Base-by-base conservation (phyloP, 495 filamentous ascomycete species). In the Daldinia decipiens region DNA sequence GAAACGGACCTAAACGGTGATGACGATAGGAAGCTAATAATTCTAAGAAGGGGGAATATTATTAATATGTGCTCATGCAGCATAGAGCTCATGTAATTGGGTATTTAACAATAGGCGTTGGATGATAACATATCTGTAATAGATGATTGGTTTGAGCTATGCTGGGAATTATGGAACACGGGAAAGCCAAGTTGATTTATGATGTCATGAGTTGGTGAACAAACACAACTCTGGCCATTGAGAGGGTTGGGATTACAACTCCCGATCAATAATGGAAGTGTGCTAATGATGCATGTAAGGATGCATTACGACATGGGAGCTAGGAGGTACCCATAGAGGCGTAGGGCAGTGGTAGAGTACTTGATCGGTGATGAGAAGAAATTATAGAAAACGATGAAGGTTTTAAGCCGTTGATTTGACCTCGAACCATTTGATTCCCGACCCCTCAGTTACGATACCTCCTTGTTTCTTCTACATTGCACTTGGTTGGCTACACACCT, bases 181-280 rank as follows among this genome's bases (percentile, higher is more conserved):
- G 52, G n/a, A 26, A 32, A 51, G 50, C 29, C 57, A 19, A 12
- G 17, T 27, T 38, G 47, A 50, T 58, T 31, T 39, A 36, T 72
- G 70, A 72, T 68, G 65, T 72, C 70, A 68, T 67, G 34, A 38
- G 53, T 24, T 4, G 2, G 4, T 47, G 40, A 52, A 55, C 15
- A 53, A 59, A 36, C 55, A 59, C 17, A 70, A 68, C 61, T 72
- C 45, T 52, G 36, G 51, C 74, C 74, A 76, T n/a, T 74, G 58
- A 71, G 53, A 45, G 59, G 68, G 55, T 62, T 62, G 27, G 57
- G 68, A 76, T 76, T 76, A 76, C 74, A 39, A 70, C 58, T 55
- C 21, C 53, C 17, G 62, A 24, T 47, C 31, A 24, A 26, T 34
- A 17, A n/a, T n/a, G n/a, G n/a, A 45, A 45, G 40, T 45, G n/a